Base-by-base conservation (phyloP, 1,139 yeast genomes). In the Diutina scorzettiae region DNA sequence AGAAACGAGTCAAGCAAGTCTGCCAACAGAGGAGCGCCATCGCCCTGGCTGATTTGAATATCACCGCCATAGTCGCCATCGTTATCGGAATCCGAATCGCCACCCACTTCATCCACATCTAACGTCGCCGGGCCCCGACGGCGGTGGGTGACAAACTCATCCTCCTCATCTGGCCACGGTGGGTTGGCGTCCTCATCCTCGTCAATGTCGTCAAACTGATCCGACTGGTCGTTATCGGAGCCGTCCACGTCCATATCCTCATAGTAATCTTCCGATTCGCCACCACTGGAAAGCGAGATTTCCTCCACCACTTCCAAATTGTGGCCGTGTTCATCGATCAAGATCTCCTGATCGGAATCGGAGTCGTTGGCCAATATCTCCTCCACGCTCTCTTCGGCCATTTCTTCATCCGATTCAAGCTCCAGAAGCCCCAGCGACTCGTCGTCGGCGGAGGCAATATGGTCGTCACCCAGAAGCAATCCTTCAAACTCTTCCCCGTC, bases 211-310 rank as follows among this genome's bases (percentile, higher is more conserved):
- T 62, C 69, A 16, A 56, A 64, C 2, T 40, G 44, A 3, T 58
- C 56, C 28, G 46, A 53, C 30, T 47, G 54, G 9, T 52, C 47
- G 2, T 56, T 59, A 17, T 66, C 53, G 25, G 63, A 66, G 7
- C 67, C 59, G 40, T 69, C 76, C 42, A 69, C 66, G 33, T 62
- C 69, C 31, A 52, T 59, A 27, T 59, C 60, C 29, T 56, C 58
- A 31, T 49, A 53, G 12, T 48, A 51, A 14, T 47, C 49, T 16
- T 52, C 55, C 5, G 49, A 46, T 16, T 49, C 57, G 16, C 48
- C 58, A 27, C 42, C 17, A 46, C 37, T 45, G 14, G 8, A 5
- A 27, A 29, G 46, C 6, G 41, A 31, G 21, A 25, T 37, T 9
- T 43, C 51, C 9, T 44, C 51, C 4, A 47, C 51, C 3, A 47